These are phyloP conservation scores for Fragilariopsis cylindrus DNA, from an alignment of 108 stramenopile species.

Conservation along the genomic window DNA sequence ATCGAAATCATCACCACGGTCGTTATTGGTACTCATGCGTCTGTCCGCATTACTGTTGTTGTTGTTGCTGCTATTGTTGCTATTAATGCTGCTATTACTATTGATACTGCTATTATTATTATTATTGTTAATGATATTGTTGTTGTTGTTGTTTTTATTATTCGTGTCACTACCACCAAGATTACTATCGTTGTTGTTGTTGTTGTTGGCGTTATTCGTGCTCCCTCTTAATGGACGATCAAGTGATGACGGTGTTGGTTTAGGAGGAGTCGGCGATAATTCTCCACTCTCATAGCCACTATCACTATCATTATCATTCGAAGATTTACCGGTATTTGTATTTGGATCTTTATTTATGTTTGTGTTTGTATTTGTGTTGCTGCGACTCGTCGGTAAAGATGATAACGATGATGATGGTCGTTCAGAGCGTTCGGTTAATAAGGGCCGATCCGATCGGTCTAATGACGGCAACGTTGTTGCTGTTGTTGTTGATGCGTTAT, in stretches of 20 bases:
- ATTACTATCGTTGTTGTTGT: no score
- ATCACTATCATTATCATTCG: neutral
- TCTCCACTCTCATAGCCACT: conserved; percentile 40
- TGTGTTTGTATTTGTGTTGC: neutral
- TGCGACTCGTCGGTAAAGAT: neutral
- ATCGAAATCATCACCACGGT: neutral
- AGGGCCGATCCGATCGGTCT: conserved; percentile 12
- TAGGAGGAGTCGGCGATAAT: conserved; percentile 23
- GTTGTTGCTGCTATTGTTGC: neutral
- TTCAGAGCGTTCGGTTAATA: neutral
- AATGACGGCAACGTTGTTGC: no score
- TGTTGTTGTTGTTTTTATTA: no score
- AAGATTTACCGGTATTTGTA: neutral
- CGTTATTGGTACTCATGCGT: neutral
- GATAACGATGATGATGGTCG: neutral
- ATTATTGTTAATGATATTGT: no score
- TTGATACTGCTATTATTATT: no score
- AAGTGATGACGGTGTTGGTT: neutral
- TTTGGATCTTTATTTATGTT: neutral
- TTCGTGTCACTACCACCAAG: no score
- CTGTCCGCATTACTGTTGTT: neutral
- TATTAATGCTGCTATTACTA: neutral
- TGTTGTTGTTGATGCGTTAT: no score
- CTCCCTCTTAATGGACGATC: no score
- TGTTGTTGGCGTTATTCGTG: no score